Evolutionary conservation across 2,329 filamentous ascomycete species (phyloP).

Genomic region (Pseudopyrenochaeta lycopersici): DNA sequence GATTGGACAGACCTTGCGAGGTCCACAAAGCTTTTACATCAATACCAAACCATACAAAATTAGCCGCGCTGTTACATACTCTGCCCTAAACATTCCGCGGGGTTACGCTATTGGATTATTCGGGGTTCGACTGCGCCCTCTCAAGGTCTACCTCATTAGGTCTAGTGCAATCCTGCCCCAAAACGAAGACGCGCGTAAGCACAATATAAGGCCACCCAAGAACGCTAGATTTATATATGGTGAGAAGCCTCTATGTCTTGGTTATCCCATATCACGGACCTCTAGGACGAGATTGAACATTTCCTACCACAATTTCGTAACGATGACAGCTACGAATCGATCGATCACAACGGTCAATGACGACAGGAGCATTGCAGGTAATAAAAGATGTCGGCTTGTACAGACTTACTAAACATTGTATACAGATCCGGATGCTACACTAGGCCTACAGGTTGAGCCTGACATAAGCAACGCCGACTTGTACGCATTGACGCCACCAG

Average conservation of each 20-base stretch:
- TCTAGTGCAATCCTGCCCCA: slow-evolving; percentile 1
- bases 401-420: not conserved
- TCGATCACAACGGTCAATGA: not conserved
- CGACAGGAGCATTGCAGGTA: not conserved
- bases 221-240: not conserved
- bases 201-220: not conserved
- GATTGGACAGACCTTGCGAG: not conserved
- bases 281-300: too few species aligned
- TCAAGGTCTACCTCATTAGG: slow-evolving; percentile 5
- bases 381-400: not conserved
- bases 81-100: not conserved
- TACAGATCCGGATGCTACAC: not conserved
- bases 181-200: not conserved
- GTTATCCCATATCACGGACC: not conserved
- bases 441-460: slow-evolving; percentile 1
- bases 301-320: not conserved
- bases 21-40: not conserved
- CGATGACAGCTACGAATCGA: not conserved
- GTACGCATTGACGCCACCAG: slow-evolving; percentile 26
- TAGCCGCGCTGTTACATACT: not conserved
- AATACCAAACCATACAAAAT: not conserved
- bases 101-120: not conserved
- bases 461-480: slow-evolving; percentile 24
- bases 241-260: too few species aligned
- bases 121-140: slow-evolving; percentile 4